These are phyloP conservation scores for Stereocaulon alpinum DNA, from an alignment of 495 filamentous ascomycete species.

Conservation along the genomic window DNA sequence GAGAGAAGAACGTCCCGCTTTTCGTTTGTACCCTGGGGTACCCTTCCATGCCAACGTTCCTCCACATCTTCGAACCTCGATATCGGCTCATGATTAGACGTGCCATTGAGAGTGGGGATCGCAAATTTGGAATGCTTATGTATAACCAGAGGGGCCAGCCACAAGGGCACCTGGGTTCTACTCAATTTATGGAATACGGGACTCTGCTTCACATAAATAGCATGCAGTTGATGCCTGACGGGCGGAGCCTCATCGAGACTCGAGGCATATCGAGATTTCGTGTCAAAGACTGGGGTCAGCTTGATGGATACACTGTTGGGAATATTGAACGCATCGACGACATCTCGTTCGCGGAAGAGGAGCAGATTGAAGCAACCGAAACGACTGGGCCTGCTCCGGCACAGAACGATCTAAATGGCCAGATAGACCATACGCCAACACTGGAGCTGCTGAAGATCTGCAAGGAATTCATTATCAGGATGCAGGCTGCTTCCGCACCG, in stretches of 20 bases:
- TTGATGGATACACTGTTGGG: conserved; percentile 71
- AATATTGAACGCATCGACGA: conserved; percentile 67
- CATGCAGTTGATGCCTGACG: conserved; percentile 63
- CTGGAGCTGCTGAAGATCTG: conserved; percentile 52
- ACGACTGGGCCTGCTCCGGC: conserved; percentile 19
- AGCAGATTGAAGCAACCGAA: conserved; percentile 57
- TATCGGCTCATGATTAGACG: conserved; percentile 83
- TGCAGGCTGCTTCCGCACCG: conserved; percentile 52
- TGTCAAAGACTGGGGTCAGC: conserved; percentile 47
- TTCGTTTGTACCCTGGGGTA: conserved; percentile 77
- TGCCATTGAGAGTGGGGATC: conserved; percentile 54
- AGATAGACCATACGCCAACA: conserved; percentile 56
- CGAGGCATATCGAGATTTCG: conserved; percentile 66
- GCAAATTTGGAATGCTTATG: conserved; percentile 77
- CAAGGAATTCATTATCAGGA: conserved; percentile 55
- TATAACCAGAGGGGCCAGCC: conserved; percentile 45
- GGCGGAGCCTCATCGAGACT: conserved; percentile 68
- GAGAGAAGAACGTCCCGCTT: conserved; percentile 54
- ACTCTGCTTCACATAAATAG: conserved; percentile 66
- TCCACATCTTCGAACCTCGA: conserved; percentile 85
- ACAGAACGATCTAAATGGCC: conserved; percentile 25
- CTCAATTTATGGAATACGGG: conserved; percentile 61
- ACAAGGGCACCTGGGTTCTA: conserved; percentile 49
- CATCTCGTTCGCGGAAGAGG: conserved; percentile 70
- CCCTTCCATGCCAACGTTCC: conserved; percentile 70